Percentiles rank a stretch among this genome's conserved stretches.
These are phyloP conservation scores for Pleoardoris graminearum DNA, from an alignment of 2,329 filamentous ascomycete genomes.

Conservation along the genomic window DNA sequence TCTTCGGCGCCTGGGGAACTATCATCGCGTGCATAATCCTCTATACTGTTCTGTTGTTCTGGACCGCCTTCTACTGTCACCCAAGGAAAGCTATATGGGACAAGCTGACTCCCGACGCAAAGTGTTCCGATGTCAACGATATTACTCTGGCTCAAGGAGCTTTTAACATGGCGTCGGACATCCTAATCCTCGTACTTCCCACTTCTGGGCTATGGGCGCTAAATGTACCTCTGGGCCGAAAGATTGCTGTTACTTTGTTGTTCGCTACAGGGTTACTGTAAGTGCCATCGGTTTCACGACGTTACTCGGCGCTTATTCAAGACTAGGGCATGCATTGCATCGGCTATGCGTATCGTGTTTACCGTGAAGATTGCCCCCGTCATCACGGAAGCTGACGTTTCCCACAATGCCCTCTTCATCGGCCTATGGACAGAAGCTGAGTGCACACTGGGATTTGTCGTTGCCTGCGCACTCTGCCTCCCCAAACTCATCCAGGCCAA, in stretches of 20 bases:
- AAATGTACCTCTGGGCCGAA: slow-evolving; percentile 26
- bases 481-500: slow-evolving; percentile 32
- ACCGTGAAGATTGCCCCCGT: slow-evolving; percentile 25
- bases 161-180: slow-evolving; percentile 34
- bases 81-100: slow-evolving; percentile 33
- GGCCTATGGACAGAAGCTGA: slow-evolving; percentile 33
- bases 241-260: slow-evolving; percentile 28
- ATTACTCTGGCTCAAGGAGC: slow-evolving; percentile 27
- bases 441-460: slow-evolving; percentile 32
- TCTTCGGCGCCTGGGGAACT: slow-evolving; percentile 26
- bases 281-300: slow-evolving; percentile 7
- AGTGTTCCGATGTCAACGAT: slow-evolving; percentile 28
- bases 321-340: slow-evolving; percentile 30
- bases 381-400: slow-evolving; percentile 29
- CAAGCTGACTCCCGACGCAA: slow-evolving; percentile 23
- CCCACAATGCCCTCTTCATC: slow-evolving; percentile 32
- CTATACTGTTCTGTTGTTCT: slow-evolving; percentile 31
- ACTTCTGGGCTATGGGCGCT: slow-evolving; percentile 27
- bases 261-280: slow-evolving; percentile 34
- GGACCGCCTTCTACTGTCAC: slow-evolving; percentile 32
- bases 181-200: slow-evolving; percentile 31
- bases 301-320: slow-evolving; percentile 2
- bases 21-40: slow-evolving; percentile 25
- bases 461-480: slow-evolving; percentile 30
- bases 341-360: slow-evolving; percentile 33